These are phyloP conservation scores for Microbotryum intermedium DNA, from an alignment of 1,284 basidiomycete genomes.

Conservation along the genomic window DNA sequence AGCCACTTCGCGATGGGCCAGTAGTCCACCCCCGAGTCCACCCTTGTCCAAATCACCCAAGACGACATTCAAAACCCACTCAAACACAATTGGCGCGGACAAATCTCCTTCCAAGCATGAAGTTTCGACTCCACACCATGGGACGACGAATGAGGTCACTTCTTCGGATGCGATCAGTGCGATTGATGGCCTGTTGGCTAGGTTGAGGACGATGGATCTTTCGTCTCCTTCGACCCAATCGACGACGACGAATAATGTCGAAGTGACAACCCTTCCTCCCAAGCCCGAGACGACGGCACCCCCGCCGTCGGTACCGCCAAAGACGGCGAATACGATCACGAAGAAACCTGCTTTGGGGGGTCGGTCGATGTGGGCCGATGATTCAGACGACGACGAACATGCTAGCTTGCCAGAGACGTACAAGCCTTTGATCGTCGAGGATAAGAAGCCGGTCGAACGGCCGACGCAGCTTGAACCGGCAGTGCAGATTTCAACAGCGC, in stretches of 20 bases:
- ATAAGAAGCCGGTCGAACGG: too few relatives aligned
- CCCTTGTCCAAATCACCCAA: too few relatives aligned
- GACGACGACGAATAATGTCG: neutral
- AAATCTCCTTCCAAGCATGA: too few relatives aligned
- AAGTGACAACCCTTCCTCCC: neutral
- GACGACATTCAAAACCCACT: too few relatives aligned
- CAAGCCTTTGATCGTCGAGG: neutral
- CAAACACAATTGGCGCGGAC: too few relatives aligned
- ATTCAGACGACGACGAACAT: constrained; percentile 10
- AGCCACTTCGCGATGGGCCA: too few relatives aligned
- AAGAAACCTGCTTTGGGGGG: constrained; percentile 10
- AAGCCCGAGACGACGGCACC: neutral
- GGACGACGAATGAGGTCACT: neutral
- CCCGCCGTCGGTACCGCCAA: neutral
- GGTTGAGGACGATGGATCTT: neutral
- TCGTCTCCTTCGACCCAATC: neutral
- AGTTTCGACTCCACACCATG: too few relatives aligned
- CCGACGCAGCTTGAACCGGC: neutral
- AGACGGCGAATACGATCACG: neutral
- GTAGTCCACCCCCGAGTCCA: too few relatives aligned
- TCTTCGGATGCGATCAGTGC: constrained; percentile 1
- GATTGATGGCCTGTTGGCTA: constrained; percentile 11
- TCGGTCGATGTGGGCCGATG: constrained; percentile 12
- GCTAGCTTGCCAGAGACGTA: neutral
- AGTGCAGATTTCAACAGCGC: too few relatives aligned